These are phyloP conservation scores for Phytophthora pisi DNA, from an alignment of 352 stramenopile genomes.

Conservation along the genomic window DNA sequence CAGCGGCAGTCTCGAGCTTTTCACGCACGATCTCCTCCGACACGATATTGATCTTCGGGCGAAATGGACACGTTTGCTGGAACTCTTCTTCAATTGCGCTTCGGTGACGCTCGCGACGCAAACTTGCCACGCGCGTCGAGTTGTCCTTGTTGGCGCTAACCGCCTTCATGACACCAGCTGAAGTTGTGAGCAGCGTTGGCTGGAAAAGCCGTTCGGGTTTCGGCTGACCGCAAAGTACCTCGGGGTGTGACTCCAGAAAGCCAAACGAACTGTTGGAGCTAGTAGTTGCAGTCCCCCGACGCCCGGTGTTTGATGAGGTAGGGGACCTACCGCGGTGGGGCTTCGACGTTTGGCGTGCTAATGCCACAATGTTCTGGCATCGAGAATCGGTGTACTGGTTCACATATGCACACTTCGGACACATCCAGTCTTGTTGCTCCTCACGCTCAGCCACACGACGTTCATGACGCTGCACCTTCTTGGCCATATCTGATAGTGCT, in stretches of 20 bases:
- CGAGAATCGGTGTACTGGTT: constrained; percentile 62
- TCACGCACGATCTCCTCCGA: constrained; percentile 80
- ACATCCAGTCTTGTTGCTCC: constrained; percentile 77
- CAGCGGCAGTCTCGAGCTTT: constrained; percentile 55
- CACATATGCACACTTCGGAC: constrained; percentile 70
- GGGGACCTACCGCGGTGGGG: constrained; percentile 8
- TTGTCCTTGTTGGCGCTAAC: constrained; percentile 55
- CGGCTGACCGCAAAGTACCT: constrained; percentile 55
- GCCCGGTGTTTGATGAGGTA: constrained; percentile 9
- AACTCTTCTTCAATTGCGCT: constrained; percentile 72
- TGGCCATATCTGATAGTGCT: constrained; percentile 68
- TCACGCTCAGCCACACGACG: constrained; percentile 50
- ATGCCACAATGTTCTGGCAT: constrained; percentile 64
- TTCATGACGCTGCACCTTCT: constrained; percentile 57
- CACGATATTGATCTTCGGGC: constrained; percentile 71
- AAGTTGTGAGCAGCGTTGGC: constrained; percentile 59
- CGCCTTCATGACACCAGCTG: constrained; percentile 31
- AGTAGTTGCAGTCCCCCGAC: constrained; percentile 29
- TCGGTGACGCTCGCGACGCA: constrained; percentile 57
- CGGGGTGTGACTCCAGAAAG: constrained; percentile 22
- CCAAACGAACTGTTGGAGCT: constrained; percentile 27
- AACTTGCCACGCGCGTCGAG: constrained; percentile 33
- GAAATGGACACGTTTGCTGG: constrained; percentile 67
- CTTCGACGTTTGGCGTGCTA: constrained; percentile 18
- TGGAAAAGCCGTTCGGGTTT: constrained; percentile 73